phyloP scores from a whole-genome alignment of 2,329 filamentous ascomycete genomes.

The Aspergillus ochraceoroseus region DNA sequence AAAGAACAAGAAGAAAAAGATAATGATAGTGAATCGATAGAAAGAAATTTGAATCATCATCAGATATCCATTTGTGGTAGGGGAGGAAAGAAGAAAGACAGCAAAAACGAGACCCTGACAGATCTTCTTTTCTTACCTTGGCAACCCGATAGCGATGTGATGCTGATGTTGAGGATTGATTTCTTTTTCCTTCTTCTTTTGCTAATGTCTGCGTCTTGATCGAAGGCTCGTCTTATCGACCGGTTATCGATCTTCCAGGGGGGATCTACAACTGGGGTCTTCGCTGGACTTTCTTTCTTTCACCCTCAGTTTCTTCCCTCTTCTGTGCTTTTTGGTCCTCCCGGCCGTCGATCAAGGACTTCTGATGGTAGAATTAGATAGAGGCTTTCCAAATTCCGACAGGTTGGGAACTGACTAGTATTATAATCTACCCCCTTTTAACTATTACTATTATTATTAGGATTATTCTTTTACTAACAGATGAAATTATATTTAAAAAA shows the following conservation, averaged over 20 bases:
- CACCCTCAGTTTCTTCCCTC: conserved; percentile 6
- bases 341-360: conserved; percentile 6
- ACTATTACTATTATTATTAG: too few relatives aligned
- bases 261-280: conserved; percentile 23
- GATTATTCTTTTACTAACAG: too few relatives aligned
- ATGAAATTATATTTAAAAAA: too few relatives aligned
- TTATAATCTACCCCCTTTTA: too few relatives aligned
- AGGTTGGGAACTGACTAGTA: too few relatives aligned
- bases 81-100: neutral
- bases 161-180: neutral
- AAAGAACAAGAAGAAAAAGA: conserved; percentile 2
- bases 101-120: neutral
- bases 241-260: conserved; percentile 25
- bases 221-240: conserved; percentile 20
- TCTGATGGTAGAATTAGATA: too few relatives aligned
- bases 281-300: conserved; percentile 7
- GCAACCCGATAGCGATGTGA: neutral
- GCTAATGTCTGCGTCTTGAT: conserved; percentile 2
- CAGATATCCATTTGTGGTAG: too few relatives aligned
- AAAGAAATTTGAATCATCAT: too few relatives aligned
- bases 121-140: conserved; percentile 12
- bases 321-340: conserved; percentile 14
- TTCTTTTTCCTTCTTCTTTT: conserved; percentile 2
- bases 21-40: conserved; percentile 6
- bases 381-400: conserved; percentile 6